Percentiles rank a stretch among this genome's conserved stretches.
phyloP scores from a whole-genome alignment of 2,329 filamentous ascomycete genomes.

The Fusarium devonianum region DNA sequence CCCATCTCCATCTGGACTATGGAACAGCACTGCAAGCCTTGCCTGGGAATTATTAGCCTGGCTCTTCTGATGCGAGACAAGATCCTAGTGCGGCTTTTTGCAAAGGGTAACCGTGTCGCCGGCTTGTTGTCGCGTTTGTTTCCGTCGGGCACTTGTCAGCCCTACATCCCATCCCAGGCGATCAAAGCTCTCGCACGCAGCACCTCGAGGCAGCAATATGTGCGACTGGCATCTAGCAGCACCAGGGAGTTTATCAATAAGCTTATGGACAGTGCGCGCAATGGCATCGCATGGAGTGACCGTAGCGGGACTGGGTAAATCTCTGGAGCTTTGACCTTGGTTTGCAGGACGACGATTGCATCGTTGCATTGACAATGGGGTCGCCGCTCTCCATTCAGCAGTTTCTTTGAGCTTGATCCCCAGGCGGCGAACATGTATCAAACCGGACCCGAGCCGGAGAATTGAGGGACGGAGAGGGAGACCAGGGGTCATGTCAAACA shows the following conservation, averaged over 20 bases:
- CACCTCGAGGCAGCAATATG: background rate
- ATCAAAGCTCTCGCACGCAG: slow-evolving; percentile 13
- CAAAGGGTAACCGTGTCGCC: slow-evolving; percentile 7
- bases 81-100: slow-evolving; percentile 32
- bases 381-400: slow-evolving; percentile 16
- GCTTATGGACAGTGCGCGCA: slow-evolving; percentile 2
- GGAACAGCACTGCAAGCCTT: slow-evolving; percentile 27
- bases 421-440: background rate
- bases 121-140: slow-evolving; percentile 19
- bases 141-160: slow-evolving; percentile 16
- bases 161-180: slow-evolving; percentile 12
- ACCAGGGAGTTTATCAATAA: background rate
- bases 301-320: too few relatives aligned
- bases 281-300: background rate
- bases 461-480: slow-evolving; percentile 26
- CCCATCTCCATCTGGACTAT: slow-evolving; percentile 37
- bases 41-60: too few relatives aligned
- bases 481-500: slow-evolving; percentile 30
- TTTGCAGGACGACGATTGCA: slow-evolving; percentile 9
- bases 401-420: background rate
- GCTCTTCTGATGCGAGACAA: slow-evolving; percentile 25
- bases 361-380: slow-evolving; percentile 16
- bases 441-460: slow-evolving; percentile 24
- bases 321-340: slow-evolving; percentile 4
- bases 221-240: background rate